Conservation (phyloP, 164 flowering plant genomes). For the Stephania cephalantha region DNA sequence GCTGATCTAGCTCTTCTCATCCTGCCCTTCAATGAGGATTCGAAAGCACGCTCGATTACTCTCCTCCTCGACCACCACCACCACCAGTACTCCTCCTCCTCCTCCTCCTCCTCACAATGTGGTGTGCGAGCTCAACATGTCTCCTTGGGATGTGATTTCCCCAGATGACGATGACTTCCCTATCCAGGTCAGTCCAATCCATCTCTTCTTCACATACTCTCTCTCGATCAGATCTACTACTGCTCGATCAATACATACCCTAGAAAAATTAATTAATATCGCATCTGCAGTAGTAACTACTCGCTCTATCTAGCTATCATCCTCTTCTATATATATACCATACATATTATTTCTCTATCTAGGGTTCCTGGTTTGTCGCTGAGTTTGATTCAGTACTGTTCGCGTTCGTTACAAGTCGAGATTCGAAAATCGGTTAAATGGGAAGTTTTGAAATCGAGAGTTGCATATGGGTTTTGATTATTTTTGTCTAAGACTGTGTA, state of each 20-base stretch:
- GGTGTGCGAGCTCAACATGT: slow-evolving; percentile 46
- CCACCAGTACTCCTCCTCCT: not conserved
- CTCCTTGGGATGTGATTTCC: slow-evolving; percentile 58
- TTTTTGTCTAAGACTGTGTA: slow-evolving; percentile 15
- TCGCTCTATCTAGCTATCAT: no score
- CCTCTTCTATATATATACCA: no score
- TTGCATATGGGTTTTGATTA: slow-evolving; percentile 20
- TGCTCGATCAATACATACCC: slow-evolving; percentile 10
- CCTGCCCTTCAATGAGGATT: slow-evolving; percentile 17
- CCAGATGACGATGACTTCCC: not conserved
- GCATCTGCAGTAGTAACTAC: not conserved
- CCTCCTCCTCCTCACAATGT: not conserved
- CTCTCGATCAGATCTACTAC: slow-evolving; percentile 6
- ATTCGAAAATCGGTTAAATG: no score
- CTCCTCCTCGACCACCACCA: not conserved
- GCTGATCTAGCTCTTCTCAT: no score
- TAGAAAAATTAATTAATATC: not conserved
- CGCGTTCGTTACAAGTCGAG: slow-evolving; percentile 7
- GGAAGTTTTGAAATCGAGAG: slow-evolving; percentile 7
- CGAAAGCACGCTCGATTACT: slow-evolving; percentile 14
- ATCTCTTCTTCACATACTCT: not conserved
- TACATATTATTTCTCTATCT: not conserved
- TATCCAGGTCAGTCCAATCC: slow-evolving; percentile 6
- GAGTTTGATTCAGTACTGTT: not conserved
- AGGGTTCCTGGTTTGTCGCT: slow-evolving; percentile 19